A percentile compares a stretch with the other conserved stretches of the same genome.
Evolutionary conservation across 2,329 filamentous ascomycete species (phyloP).

Genomic region (Colletotrichum acutatum): DNA sequence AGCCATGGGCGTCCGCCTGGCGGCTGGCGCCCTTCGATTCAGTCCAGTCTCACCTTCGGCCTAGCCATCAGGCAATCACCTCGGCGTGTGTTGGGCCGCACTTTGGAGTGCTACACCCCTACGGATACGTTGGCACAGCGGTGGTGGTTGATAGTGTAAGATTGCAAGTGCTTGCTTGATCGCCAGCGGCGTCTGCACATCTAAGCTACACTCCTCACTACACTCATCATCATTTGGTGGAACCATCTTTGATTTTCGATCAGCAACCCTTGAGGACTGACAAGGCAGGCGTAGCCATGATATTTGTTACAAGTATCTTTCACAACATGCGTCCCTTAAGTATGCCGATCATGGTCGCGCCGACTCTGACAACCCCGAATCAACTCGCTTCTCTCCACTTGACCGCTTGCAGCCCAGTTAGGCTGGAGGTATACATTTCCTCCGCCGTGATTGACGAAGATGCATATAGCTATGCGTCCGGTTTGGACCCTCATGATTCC

Average conservation of each 20-base stretch:
- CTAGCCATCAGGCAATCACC: background rate
- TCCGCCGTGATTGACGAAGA: slow-evolving; percentile 3
- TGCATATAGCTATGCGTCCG: background rate
- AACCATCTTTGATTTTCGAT: background rate
- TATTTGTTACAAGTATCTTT: background rate
- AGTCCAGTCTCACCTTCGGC: background rate
- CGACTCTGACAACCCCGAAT: background rate
- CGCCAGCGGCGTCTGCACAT: background rate
- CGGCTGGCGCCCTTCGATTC: background rate
- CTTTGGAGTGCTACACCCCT: background rate
- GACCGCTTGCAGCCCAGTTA: background rate
- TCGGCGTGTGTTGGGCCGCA: background rate
- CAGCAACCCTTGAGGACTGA: background rate
- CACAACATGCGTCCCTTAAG: background rate
- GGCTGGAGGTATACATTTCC: background rate
- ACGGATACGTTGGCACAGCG: background rate
- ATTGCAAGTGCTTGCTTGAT: background rate
- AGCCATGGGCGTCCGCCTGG: background rate
- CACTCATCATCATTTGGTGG: no score
- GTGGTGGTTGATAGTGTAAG: background rate
- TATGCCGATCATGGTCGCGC: background rate
- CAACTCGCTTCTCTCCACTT: background rate
- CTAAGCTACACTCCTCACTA: no score
- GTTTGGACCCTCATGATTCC: background rate
- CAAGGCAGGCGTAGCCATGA: background rate